Percentiles rank a stretch among this genome's conserved stretches.
Conservation (phyloP, 2,329 filamentous ascomycete species). For the Cordyceps javanica region DNA sequence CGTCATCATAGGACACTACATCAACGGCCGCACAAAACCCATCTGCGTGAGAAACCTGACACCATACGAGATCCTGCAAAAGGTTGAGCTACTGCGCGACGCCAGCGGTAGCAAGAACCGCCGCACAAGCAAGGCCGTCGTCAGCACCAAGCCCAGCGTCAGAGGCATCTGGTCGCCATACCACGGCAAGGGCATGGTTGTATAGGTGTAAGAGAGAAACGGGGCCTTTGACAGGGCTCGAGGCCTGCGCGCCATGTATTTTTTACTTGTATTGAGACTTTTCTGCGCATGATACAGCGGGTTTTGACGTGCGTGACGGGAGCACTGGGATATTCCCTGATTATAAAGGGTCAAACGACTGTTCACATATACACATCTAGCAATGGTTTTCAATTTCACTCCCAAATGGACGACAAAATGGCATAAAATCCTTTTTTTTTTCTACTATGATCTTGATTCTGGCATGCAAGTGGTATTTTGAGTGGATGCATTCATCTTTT, state of each 20-base stretch:
- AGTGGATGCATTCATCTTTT: background rate
- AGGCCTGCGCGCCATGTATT: constrained; percentile 9
- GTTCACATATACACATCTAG: constrained; percentile 10
- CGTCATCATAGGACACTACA: constrained; percentile 81
- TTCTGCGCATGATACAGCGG: constrained; percentile 5
- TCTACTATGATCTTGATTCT: background rate
- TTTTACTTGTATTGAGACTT: constrained; percentile 8
- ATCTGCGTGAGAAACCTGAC: constrained; percentile 87
- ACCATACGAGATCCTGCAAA: constrained; percentile 71
- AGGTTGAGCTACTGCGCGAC: constrained; percentile 67
- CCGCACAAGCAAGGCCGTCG: constrained; percentile 56
- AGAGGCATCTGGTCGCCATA: constrained; percentile 67
- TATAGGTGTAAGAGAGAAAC: constrained; percentile 30
- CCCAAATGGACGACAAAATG: background rate
- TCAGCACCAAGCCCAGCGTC: constrained; percentile 58
- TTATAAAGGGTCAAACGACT: constrained; percentile 8
- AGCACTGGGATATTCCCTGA: constrained; percentile 10
- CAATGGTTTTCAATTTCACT: constrained; percentile 4
- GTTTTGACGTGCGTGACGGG: constrained; percentile 8
- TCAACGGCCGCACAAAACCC: constrained; percentile 81
- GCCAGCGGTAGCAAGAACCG: constrained; percentile 69
- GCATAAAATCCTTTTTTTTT: background rate
- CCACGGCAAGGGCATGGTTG: constrained; percentile 52
- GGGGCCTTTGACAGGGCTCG: background rate
- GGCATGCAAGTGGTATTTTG: constrained; percentile 15